Evolutionary conservation across 2,329 filamentous ascomycete species (phyloP).

Genomic region (Elsinoe necatrix): DNA sequence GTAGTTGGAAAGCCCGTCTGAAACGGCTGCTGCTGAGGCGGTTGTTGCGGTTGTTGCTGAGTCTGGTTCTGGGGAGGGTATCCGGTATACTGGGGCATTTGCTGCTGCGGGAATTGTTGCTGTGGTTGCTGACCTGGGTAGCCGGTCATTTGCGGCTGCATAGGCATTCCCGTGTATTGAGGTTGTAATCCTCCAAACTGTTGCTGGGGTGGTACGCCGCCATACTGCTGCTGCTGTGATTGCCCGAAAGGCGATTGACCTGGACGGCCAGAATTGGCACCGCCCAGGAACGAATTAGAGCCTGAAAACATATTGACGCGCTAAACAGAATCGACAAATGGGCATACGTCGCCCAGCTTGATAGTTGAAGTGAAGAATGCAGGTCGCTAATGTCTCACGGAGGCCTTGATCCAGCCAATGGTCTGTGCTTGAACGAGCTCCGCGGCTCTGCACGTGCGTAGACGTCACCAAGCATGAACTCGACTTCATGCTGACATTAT

Average conservation of each 20-base stretch:
- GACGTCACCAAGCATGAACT: constrained; percentile 5
- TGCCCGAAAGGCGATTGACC: constrained; percentile 52
- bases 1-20: constrained; percentile 52
- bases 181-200: constrained; percentile 49
- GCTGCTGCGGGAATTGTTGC: constrained; percentile 29
- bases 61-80: constrained; percentile 37
- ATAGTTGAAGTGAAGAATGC: constrained; percentile 2
- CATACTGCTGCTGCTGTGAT: constrained; percentile 42
- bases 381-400: background rate
- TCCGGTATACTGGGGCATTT: constrained; percentile 39
- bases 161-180: constrained; percentile 53
- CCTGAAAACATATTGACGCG: constrained; percentile 69
- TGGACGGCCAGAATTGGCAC: constrained; percentile 65
- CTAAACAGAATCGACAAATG: background rate
- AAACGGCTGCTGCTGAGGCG: constrained; percentile 42
- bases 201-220: constrained; percentile 48
- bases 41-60: constrained; percentile 43
- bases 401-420: background rate
- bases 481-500: too few species aligned
- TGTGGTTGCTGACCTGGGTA: constrained; percentile 28
- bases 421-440: constrained; percentile 1
- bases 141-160: constrained; percentile 37
- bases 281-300: constrained; percentile 77
- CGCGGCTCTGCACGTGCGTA: background rate
- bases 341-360: background rate